Evolutionary conservation across 345 rosid genomes (phyloP), one percentile per base, ranked within the genome.

Genomic region (Arabis hirsuta): DNA sequence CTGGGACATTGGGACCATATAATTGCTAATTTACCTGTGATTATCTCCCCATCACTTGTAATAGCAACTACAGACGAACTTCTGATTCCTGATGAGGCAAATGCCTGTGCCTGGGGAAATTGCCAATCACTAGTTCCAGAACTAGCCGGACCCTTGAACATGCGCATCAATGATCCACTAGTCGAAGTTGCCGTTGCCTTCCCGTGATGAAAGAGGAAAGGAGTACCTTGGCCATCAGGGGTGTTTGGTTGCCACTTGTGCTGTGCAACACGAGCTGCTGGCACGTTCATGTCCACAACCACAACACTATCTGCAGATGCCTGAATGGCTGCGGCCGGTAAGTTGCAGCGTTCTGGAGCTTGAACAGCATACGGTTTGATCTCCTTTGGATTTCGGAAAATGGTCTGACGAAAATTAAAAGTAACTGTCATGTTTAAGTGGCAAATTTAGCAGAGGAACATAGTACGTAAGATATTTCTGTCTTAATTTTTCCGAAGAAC

Each of bases 221-320:
- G 99, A 46, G 88, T 73, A 41, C 97, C 98, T 78, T 90, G 90
- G 34, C 99, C 97, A 77, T 92, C 96, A 2, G 97, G 98, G 55
- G 97, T 92, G 86, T 88, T 92, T 53, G 97, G 94, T 79, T 95
- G 99, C 99, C 96, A 95, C 72, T 83, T 90, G 83, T 95, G 99
- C 68, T 81, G 88, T 12, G 90, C 97, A 76, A 95, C 78, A 73
- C 81, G 97, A 73, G 94, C 97, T 72, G 94, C 97, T 69, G 99
- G 99, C 47, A 87, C 97, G 78, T 90, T 88, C 74, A 77, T 67
- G 80, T 90, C 97, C 59, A 85, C 98, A 46, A 92, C 77, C 67
- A 87, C 76, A 47, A 95, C 84, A 72, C 85, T 72, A 81, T 95
- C 99, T 59, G 87, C 81, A 67, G 98, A 90, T 60, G 98, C 96